A percentile compares a stretch with the other conserved stretches of the same genome.
phyloP scores from a whole-genome alignment of 2,329 filamentous ascomycete genomes.

The Penicillium sp. region DNA sequence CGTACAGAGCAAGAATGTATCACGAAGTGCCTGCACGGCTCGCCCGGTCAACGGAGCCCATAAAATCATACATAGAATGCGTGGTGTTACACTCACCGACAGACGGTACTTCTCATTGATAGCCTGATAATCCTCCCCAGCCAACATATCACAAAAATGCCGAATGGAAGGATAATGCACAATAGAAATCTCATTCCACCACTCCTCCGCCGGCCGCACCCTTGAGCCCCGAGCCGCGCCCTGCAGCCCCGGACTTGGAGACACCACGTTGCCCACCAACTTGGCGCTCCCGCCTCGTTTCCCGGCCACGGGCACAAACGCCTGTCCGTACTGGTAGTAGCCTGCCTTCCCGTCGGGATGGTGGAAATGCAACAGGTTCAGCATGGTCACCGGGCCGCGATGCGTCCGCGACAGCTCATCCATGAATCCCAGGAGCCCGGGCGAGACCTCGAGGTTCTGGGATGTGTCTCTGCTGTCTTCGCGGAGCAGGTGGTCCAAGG shows the following conservation, averaged over 20 bases:
- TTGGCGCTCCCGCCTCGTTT: conserved; percentile 59
- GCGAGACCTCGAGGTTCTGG: conserved; percentile 56
- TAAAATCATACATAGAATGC: too few species aligned
- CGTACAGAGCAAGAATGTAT: conserved; percentile 55
- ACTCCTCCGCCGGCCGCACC: conserved; percentile 27
- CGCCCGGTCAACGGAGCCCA: too few species aligned
- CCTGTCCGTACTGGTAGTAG: conserved; percentile 58
- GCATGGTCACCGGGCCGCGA: conserved; percentile 57
- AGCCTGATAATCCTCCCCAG: conserved; percentile 56
- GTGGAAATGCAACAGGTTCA: conserved; percentile 60
- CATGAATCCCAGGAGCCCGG: conserved; percentile 54
- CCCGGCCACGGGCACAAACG: conserved; percentile 47
- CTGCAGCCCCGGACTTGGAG: conserved; percentile 12
- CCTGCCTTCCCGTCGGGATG: conserved; percentile 50
- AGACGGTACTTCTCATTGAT: conserved; percentile 56
- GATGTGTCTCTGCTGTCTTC: conserved; percentile 31
- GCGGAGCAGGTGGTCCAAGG: conserved; percentile 26
- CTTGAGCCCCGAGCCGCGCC: conserved; percentile 26
- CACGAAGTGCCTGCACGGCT: conserved; percentile 44
- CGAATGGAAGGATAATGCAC: conserved; percentile 62
- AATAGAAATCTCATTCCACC: conserved; percentile 63
- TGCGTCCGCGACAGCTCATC: conserved; percentile 27
- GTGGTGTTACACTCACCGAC: conserved; percentile 40
- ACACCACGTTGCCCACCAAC: conserved; percentile 58
- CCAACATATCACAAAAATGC: conserved; percentile 63